Evolutionary conservation across 2,329 filamentous ascomycete genomes (phyloP).

Genomic region (Talaromyces sp.): DNA sequence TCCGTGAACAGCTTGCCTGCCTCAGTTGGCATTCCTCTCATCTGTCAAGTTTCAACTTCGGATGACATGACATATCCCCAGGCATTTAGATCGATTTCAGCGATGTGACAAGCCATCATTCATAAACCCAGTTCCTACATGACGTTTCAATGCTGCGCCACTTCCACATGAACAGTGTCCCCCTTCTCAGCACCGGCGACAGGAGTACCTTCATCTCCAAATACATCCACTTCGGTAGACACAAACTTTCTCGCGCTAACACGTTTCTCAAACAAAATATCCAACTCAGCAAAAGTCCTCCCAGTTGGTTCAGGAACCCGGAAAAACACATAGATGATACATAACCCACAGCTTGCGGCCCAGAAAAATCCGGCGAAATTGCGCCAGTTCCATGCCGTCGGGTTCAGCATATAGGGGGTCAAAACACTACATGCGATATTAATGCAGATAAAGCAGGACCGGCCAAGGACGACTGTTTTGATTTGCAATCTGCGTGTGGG

Average conservation of each 20-base stretch:
- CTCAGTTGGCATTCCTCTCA: background rate
- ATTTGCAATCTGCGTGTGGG: slow-evolving; percentile 79
- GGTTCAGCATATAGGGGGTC: slow-evolving; percentile 91
- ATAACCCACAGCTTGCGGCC: background rate
- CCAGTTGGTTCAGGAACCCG: slow-evolving; percentile 32
- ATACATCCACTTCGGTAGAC: background rate
- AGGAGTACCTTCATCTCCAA: background rate
- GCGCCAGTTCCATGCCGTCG: slow-evolving; percentile 68
- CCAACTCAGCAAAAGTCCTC: slow-evolving; percentile 32
- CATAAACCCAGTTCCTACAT: background rate
- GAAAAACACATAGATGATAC: slow-evolving; percentile 24
- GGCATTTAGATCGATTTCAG: background rate
- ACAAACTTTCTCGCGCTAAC: slow-evolving; percentile 23
- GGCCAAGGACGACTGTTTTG: slow-evolving; percentile 84
- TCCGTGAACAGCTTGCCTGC: background rate
- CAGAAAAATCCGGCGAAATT: slow-evolving; percentile 27
- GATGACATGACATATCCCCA: background rate
- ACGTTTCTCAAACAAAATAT: slow-evolving; percentile 28
- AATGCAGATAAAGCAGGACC: slow-evolving; percentile 76
- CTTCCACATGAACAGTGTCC: background rate
- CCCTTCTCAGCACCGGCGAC: background rate
- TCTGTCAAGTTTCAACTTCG: background rate
- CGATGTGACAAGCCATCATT: background rate
- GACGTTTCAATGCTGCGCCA: background rate
- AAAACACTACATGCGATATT: slow-evolving; percentile 77